Evolutionary conservation across 192 early-diverging fungal species (phyloP), one percentile per base, ranked within the genome.

Genomic region (Gigaspora rosea): DNA sequence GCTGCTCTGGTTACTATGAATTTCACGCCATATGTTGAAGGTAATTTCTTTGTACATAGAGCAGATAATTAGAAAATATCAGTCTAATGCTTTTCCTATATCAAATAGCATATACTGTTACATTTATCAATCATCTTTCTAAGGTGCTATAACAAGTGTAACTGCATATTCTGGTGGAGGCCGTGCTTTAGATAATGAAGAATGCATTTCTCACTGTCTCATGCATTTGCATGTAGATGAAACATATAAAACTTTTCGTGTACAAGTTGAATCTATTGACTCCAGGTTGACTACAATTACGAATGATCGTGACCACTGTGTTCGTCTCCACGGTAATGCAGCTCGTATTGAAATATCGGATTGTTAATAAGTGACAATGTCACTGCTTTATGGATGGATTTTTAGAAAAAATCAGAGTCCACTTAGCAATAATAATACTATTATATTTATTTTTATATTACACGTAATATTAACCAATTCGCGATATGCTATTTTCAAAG

Each of bases 61-160:
- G 18, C 57, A 58, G 57, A 58, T 20, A 58, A 58, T 58, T 58
- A 58, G 57, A 58, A 58, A 58, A 58, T n/a, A 58, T 58, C 57
- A 58, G 20, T 58, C 57, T 58, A 58, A 58, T 58, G 20, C 57
- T 58, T 58, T 58, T 58, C 20, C 18, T 58, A 58, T 58, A 58
- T 4, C 57, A 58, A 58, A 58, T 3, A 58, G 57, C 57, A n/a
- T n/a, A 58, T 58, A 20, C 20, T 58, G 57, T 58, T 58, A 58
- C 15, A n/a, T 7, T 58, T n/a, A 18, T 20, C 57, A 58, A 58
- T n/a, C 9, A 58, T 11, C 2, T 58, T 11, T 0, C 20, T 58
- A n/a, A 11, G 57, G 15, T 58, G n/a, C 15, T n/a, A 1, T 3
- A 0, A 7, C 18, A 58, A 58, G 2, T 7, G 6, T n/a, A 58